phyloP scores from a whole-genome alignment of 1,284 basidiomycete species.

The Trichosporon ovoides region DNA sequence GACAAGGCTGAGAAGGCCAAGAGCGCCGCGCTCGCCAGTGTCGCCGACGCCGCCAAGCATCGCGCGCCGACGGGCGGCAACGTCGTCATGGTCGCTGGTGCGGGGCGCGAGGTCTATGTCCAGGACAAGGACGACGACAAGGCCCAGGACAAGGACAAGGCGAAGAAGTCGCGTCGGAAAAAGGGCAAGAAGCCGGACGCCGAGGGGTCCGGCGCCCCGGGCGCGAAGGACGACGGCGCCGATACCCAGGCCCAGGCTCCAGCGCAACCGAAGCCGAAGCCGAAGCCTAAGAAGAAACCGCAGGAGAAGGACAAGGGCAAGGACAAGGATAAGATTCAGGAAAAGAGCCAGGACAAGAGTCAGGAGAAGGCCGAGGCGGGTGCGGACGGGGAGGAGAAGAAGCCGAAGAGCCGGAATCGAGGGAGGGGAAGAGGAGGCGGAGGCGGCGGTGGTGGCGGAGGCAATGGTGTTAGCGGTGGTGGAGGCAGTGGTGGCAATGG shows the following conservation, averaged over 20 bases:
- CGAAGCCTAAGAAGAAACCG: conserved; percentile 8
- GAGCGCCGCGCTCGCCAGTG: conserved; percentile 31
- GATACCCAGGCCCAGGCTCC: not conserved
- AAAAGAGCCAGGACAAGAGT: conserved; percentile 5
- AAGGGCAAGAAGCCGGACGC: conserved; percentile 18
- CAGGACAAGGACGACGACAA: conserved; percentile 18
- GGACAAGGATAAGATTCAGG: conserved; percentile 11
- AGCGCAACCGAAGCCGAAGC: conserved; percentile 1
- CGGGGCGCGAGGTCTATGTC: conserved; percentile 38
- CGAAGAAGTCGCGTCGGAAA: conserved; percentile 9
- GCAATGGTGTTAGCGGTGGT: not conserved
- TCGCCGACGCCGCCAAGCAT: conserved; percentile 32
- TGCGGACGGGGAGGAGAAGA: not conserved
- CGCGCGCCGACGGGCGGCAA: conserved; percentile 23
- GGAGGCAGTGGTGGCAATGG: not conserved
- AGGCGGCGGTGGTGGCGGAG: not conserved
- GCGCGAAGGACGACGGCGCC: conserved; percentile 4
- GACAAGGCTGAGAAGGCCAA: conserved; percentile 36
- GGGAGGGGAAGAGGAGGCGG: not conserved
- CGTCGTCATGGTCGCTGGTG: conserved; percentile 38
- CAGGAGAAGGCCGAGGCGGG: conserved; percentile 1
- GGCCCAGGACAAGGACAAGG: conserved; percentile 13
- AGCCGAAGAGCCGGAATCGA: conserved; percentile 4
- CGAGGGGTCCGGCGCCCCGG: conserved; percentile 2
- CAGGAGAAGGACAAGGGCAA: conserved; percentile 10